Conservation (phyloP, 495 filamentous ascomycete genomes). For the Clavariopsis aquatica region DNA sequence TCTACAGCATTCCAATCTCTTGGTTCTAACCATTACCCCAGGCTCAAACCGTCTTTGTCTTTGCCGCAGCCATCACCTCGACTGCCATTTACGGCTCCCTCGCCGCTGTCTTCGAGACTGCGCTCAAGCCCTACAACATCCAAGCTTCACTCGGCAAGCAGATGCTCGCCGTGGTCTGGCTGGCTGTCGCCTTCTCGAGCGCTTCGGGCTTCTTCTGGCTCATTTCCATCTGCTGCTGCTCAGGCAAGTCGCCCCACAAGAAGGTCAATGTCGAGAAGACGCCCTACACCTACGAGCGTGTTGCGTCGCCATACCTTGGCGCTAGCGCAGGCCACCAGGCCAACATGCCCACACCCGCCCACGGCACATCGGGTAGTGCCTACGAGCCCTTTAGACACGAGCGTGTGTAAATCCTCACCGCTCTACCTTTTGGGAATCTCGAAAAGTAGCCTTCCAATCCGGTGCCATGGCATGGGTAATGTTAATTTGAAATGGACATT, state of each 20-base stretch:
- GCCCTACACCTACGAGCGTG: slow-evolving; percentile 50
- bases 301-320: slow-evolving; percentile 43
- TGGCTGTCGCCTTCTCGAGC: slow-evolving; percentile 74
- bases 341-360: slow-evolving; percentile 14
- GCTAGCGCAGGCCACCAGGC: slow-evolving; percentile 32
- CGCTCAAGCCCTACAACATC: slow-evolving; percentile 67
- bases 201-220: slow-evolving; percentile 82
- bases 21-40: slow-evolving; percentile 33
- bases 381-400: slow-evolving; percentile 51
- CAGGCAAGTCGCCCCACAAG: slow-evolving; percentile 46
- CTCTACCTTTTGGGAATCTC: background rate
- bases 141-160: slow-evolving; percentile 61
- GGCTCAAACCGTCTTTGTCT: slow-evolving; percentile 54
- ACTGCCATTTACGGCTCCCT: slow-evolving; percentile 54
- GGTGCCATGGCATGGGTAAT: background rate
- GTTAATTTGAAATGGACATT: background rate
- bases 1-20: slow-evolving; percentile 32
- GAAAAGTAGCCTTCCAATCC: background rate
- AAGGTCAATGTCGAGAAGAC: slow-evolving; percentile 44
- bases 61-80: slow-evolving; percentile 50
- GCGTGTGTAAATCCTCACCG: slow-evolving; percentile 25
- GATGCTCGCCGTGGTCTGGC: slow-evolving; percentile 73
- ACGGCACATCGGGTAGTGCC: slow-evolving; percentile 35
- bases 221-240: slow-evolving; percentile 89
- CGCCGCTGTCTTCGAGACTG: slow-evolving; percentile 60